A percentile compares a stretch with the other conserved stretches of the same genome.
Conservation (phyloP, 306 rosid genomes). For the Cucurbita moschata region DNA sequence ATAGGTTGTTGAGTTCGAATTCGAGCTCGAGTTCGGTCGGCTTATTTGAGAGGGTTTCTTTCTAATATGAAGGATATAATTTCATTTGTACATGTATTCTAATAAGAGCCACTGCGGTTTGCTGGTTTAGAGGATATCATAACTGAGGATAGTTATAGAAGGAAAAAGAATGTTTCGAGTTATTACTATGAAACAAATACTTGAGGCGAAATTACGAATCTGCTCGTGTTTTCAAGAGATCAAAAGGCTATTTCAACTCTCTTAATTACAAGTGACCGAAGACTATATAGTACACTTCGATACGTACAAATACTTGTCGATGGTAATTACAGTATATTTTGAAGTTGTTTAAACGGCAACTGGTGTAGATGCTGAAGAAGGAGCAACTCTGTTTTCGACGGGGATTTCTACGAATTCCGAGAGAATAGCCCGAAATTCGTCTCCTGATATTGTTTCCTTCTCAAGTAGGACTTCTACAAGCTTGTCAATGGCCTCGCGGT, state of each 20-base stretch:
- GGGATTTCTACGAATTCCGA: constrained; percentile 86
- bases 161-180: neutral
- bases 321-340: constrained; percentile 7
- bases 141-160: neutral
- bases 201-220: neutral
- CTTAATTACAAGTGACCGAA: neutral
- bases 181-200: neutral
- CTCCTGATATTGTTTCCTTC: constrained; percentile 81
- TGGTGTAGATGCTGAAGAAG: constrained; percentile 48
- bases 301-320: neutral
- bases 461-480: constrained; percentile 83
- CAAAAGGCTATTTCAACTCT: neutral
- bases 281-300: constrained; percentile 3
- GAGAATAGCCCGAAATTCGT: constrained; percentile 85
- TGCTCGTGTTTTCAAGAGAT: neutral
- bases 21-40: neutral
- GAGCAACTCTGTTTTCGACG: constrained; percentile 51
- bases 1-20: neutral
- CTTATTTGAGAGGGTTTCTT: constrained; percentile 1
- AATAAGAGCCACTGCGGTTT: neutral
- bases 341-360: constrained; percentile 43
- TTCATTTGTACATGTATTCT: constrained; percentile 4
- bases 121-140: neutral
- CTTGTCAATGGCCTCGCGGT: constrained; percentile 94
- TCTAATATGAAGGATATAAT: constrained; percentile 6